These are phyloP conservation scores for Chalciporus sphaerocephalus DNA, from an alignment of 768 basidiomycete genomes.

Conservation along the genomic window DNA sequence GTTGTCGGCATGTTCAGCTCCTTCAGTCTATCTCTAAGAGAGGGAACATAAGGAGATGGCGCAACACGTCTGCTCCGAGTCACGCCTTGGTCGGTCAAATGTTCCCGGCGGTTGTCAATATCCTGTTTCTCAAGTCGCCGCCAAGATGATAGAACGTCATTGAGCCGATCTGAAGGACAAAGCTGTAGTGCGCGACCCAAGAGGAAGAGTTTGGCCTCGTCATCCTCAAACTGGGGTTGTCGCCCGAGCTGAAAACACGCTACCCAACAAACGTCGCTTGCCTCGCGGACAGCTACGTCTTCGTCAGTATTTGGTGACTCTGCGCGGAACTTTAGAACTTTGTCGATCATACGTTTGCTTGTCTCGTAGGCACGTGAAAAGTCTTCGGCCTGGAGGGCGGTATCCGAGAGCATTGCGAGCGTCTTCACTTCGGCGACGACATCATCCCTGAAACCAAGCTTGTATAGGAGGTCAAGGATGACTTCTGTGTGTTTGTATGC, in stretches of 20 bases:
- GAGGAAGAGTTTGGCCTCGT: conserved; percentile 60
- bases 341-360: conserved; percentile 65
- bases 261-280: conserved; percentile 84
- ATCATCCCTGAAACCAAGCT: conserved; percentile 77
- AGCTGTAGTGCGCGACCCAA: conserved; percentile 81
- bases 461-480: conserved; percentile 83
- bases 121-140: conserved; percentile 67
- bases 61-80: conserved; percentile 13
- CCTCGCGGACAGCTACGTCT: conserved; percentile 49
- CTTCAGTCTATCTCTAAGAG: conserved; percentile 59
- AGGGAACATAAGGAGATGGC: conserved; percentile 37
- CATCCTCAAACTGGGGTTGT: conserved; percentile 70
- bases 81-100: conserved; percentile 28
- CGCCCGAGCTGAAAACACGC: conserved; percentile 85
- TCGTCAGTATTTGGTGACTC: conserved; percentile 26
- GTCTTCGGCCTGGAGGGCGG: conserved; percentile 80
- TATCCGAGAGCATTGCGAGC: conserved; percentile 86
- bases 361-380: conserved; percentile 69
- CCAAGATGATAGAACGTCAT: conserved; percentile 78
- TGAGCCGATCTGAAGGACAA: conserved; percentile 76
- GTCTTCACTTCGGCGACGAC: conserved; percentile 74
- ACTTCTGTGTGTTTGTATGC: conserved; percentile 92
- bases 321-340: conserved; percentile 47
- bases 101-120: conserved; percentile 46
- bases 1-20: conserved; percentile 67